These are phyloP conservation scores for Teunomyces panamensis DNA, from an alignment of 805 yeast species.

Conservation along the genomic window DNA sequence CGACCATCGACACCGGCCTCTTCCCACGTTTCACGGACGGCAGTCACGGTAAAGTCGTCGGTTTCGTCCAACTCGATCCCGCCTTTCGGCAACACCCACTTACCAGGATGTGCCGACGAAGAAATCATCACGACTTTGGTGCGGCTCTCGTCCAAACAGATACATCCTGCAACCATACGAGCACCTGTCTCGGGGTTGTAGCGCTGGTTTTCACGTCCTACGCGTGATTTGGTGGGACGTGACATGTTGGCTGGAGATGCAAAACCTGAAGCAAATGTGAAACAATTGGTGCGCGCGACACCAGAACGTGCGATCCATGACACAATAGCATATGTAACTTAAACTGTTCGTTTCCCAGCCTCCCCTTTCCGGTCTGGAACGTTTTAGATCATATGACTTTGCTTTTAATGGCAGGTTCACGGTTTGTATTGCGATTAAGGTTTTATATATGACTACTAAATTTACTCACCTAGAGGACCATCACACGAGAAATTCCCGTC, in stretches of 20 bases:
- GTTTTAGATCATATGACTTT: no score
- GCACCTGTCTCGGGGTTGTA: constrained; percentile 67
- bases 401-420: no score
- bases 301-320: no score
- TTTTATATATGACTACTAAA: no score
- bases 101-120: constrained; percentile 63
- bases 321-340: no score
- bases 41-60: constrained; percentile 47
- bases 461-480: no score
- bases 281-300: no score
- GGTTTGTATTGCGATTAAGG: no score
- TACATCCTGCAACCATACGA: constrained; percentile 89
- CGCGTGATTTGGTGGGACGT: constrained; percentile 26
- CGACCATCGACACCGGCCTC: constrained; percentile 88
- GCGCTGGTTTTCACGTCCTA: constrained; percentile 57
- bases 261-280: background rate
- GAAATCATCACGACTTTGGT: constrained; percentile 73
- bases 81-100: constrained; percentile 94
- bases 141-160: constrained; percentile 58
- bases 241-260: background rate
- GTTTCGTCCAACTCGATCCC: constrained; percentile 87
- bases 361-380: no score
- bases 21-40: constrained; percentile 94
- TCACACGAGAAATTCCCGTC: no score
- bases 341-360: no score